Percentiles rank a stretch among this genome's conserved stretches.
Conservation (phyloP, 1,284 basidiomycete genomes). For the Melampsora larici-populina region DNA sequence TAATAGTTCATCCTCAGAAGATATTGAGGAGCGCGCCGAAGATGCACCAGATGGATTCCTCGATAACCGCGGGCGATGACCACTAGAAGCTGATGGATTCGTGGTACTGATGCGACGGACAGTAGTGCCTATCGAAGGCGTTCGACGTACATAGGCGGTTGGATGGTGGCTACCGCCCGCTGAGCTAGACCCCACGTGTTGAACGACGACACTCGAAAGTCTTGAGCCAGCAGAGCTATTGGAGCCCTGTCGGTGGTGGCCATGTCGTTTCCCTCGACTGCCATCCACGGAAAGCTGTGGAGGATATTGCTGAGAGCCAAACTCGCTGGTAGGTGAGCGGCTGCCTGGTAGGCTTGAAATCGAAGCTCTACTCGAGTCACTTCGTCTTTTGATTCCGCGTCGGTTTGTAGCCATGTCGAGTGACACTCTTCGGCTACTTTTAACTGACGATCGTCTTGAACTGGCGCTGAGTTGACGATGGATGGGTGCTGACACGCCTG, state of each 20-base stretch:
- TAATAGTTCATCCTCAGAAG: slow-evolving; percentile 28
- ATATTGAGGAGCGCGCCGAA: slow-evolving; percentile 36
- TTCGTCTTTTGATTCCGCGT: slow-evolving; percentile 3
- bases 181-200: slow-evolving; percentile 23
- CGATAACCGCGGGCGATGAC: not conserved
- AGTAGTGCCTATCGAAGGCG: slow-evolving; percentile 25
- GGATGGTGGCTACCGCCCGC: slow-evolving; percentile 1
- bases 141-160: slow-evolving; percentile 24
- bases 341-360: slow-evolving; percentile 15
- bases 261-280: slow-evolving; percentile 11
- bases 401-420: slow-evolving; percentile 10
- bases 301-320: slow-evolving; percentile 3
- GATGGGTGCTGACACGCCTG: slow-evolving; percentile 6
- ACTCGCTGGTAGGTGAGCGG: slow-evolving; percentile 31
- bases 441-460: slow-evolving; percentile 26
- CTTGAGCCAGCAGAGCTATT: slow-evolving; percentile 32
- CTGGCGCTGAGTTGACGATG: slow-evolving; percentile 30
- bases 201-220: slow-evolving; percentile 13
- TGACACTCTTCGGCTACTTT: slow-evolving; percentile 29
- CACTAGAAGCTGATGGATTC: not conserved
- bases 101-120: slow-evolving; percentile 29
- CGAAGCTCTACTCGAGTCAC: slow-evolving; percentile 41
- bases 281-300: slow-evolving; percentile 2
- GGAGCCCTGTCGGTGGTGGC: slow-evolving; percentile 26
- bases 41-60: slow-evolving; percentile 19